Base-by-base conservation (phyloP, 495 filamentous ascomycete species). In the Aspergillus avenaceus region DNA sequence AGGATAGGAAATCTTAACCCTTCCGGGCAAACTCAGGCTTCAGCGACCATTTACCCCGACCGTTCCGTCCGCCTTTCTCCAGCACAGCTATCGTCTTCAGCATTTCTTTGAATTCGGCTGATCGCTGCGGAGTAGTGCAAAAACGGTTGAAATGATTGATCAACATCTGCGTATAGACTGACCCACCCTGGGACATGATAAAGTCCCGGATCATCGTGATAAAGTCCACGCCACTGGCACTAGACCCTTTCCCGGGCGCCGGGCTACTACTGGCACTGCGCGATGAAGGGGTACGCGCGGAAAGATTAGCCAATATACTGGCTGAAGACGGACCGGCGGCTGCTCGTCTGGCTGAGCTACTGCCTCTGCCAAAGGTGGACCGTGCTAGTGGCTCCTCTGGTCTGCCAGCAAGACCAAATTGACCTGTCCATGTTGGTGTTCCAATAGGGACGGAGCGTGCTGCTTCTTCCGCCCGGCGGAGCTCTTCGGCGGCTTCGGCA, bases 351-450 rank as follows among this genome's bases (percentile, higher is more conserved):
- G 66, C 60, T 0, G 62, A 60, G 54, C 68, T 69, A 31, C 67
- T 53, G 16, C 63, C 46, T 36, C 59, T 53, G 28, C 55, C 54
- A 42, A 59, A 55, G 18, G 61, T 23, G 9, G 34, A 48, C 9
- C 50, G 61, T 12, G 27, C 16, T 21, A 52, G 31, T 23, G 56
- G 61, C 49, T 70, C 54, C 37, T 69, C 63, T 2, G 76, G 75
- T 27, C 75, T 73, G 1, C 92, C 92, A 3, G 82, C 85, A 26
- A 83, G 73, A 7, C 93, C 93, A 36, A 85, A 79, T 48, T 82
- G 75, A 8, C 93, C 93, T 0, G 93, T 98, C 93, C 93, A 98
- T 2, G 93, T 97, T 12, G 92, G 87, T 0, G 86, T 87, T 29
- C 92, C 93, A 41, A 92, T 83, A 0, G 86, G 86, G 1, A 90